A percentile compares a stretch with the other conserved stretches of the same genome.
phyloP scores from a whole-genome alignment of 169 alveolate species.

The Eimeria sp. region DNA sequence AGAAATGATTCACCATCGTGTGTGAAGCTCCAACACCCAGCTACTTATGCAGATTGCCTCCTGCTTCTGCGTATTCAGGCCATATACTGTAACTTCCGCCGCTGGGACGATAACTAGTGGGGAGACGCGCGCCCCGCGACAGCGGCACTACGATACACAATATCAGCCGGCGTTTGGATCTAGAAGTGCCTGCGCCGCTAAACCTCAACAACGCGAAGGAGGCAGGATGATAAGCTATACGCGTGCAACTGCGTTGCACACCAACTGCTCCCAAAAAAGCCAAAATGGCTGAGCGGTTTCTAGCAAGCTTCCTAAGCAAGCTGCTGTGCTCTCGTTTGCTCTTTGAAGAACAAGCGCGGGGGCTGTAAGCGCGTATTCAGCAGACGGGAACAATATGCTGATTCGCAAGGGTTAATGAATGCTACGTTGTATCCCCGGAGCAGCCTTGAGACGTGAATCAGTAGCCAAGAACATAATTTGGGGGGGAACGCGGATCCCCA shows the following conservation, averaged over 20 bases:
- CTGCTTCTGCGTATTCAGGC: slow-evolving; percentile 33
- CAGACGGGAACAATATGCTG: not conserved
- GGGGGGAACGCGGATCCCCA: not conserved
- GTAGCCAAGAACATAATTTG: not conserved
- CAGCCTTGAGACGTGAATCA: not conserved
- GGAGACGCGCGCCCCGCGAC: not conserved
- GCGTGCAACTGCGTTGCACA: not conserved
- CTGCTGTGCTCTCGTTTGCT: not conserved
- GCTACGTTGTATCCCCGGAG: slow-evolving; percentile 4
- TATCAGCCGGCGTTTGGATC: not conserved
- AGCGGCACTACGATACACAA: not conserved
- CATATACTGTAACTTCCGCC: slow-evolving; percentile 48
- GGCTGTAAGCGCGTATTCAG: not conserved
- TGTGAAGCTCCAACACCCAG: not conserved
- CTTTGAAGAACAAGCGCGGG: not conserved
- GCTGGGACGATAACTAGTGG: slow-evolving; percentile 50
- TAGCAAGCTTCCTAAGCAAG: not conserved
- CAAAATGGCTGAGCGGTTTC: not conserved
- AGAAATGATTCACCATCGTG: not conserved
- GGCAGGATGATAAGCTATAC: not conserved
- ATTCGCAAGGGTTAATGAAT: not conserved
- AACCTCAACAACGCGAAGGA: not conserved
- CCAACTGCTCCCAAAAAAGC: not conserved
- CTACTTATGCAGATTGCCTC: not conserved
- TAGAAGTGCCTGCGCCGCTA: not conserved